Percentiles rank a stretch among this genome's conserved stretches.
Conservation (phyloP, 192 early-diverging fungal genomes). For the Dispira simplex region DNA sequence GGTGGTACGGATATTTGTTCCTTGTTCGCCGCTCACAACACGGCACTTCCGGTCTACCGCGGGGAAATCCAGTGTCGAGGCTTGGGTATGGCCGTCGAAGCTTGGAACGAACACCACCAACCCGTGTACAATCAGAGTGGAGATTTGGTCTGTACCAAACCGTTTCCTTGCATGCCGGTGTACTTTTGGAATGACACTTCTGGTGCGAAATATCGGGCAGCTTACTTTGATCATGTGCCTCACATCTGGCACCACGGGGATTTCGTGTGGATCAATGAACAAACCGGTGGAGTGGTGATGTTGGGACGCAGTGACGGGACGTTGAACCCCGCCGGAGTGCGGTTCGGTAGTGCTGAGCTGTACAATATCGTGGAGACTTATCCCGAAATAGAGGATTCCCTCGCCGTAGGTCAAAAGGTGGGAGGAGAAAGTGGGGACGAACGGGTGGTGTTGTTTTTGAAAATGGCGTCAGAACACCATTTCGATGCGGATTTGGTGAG, state of each 20-base stretch:
- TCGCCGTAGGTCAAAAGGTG: constrained; percentile 80
- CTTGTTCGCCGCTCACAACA: constrained; percentile 84
- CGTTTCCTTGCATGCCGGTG: constrained; percentile 97
- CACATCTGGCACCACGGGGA: constrained; percentile 96
- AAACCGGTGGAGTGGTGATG: constrained; percentile 88
- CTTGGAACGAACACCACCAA: constrained; percentile 49
- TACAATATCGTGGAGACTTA: constrained; percentile 87
- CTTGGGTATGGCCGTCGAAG: constrained; percentile 90
- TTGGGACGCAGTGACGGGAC: constrained; percentile 86
- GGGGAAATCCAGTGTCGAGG: constrained; percentile 90
- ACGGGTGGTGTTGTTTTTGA: constrained; percentile 81
- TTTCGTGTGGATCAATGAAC: constrained; percentile 70
- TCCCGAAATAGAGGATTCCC: constrained; percentile 62
- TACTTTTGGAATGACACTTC: constrained; percentile 78
- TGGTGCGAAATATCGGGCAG: constrained; percentile 56
- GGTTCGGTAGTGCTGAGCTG: constrained; percentile 88
- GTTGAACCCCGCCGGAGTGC: constrained; percentile 81
- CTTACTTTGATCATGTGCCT: constrained; percentile 79
- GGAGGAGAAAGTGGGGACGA: constrained; percentile 48
- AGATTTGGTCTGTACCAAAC: constrained; percentile 81
- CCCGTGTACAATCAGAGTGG: constrained; percentile 58
- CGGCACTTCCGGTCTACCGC: constrained; percentile 75
- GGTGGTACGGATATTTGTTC: constrained; percentile 97
- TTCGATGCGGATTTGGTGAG: constrained; percentile 46
- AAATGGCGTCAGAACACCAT: constrained; percentile 48